Evolutionary conservation across 345 rosid species (phyloP).

Genomic region (Euphorbia peplus): DNA sequence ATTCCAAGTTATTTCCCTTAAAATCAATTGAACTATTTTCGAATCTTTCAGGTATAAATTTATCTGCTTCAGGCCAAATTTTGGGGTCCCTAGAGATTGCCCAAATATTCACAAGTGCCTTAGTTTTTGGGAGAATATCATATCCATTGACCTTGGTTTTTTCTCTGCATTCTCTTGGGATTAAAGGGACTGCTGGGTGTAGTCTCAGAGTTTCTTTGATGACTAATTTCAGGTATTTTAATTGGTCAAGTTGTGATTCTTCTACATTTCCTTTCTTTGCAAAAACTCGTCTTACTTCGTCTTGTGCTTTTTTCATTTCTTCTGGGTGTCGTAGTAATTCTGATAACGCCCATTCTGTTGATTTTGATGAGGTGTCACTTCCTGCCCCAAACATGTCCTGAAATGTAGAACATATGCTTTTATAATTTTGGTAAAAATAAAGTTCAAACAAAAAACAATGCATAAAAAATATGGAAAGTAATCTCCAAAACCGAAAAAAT

Average conservation of each 20-base stretch:
- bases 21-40: slow-evolving; percentile 13
- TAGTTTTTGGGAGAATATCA: slow-evolving; percentile 1
- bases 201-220: slow-evolving; percentile 20
- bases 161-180: slow-evolving; percentile 21
- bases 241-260: slow-evolving; percentile 1
- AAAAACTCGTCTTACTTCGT: slow-evolving; percentile 16
- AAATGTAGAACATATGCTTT: background rate
- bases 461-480: no score
- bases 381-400: slow-evolving; percentile 21
- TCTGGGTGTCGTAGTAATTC: slow-evolving; percentile 14
- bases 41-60: slow-evolving; percentile 23
- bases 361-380: slow-evolving; percentile 15
- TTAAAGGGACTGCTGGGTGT: slow-evolving; percentile 10
- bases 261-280: background rate
- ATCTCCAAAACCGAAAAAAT: no score
- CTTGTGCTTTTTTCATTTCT: slow-evolving; percentile 14
- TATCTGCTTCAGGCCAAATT: slow-evolving; percentile 20
- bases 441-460: no score
- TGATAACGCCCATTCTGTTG: slow-evolving; percentile 16
- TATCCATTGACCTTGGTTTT: slow-evolving; percentile 13
- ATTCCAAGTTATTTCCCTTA: slow-evolving; percentile 20
- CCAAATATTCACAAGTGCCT: slow-evolving; percentile 15
- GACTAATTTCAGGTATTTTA: slow-evolving; percentile 3
- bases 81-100: slow-evolving; percentile 18
- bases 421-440: no score